A percentile compares a stretch with the other conserved stretches of the same genome.
phyloP scores from a whole-genome alignment of 2,329 filamentous ascomycete species.

The Apiospora malaysiana region DNA sequence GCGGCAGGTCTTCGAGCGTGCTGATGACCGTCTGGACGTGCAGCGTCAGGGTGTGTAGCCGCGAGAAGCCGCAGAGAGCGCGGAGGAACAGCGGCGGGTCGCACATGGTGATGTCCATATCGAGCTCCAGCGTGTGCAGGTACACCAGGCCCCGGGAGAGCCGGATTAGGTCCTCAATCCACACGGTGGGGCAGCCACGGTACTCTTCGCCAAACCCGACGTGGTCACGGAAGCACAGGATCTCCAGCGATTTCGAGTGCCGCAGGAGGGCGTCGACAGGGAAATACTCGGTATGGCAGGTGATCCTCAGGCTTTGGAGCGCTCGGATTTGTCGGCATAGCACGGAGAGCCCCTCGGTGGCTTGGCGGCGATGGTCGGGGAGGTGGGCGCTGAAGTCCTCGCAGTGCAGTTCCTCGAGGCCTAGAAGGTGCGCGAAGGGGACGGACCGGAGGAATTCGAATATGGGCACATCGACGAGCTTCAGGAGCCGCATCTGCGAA shows the following conservation, averaged over 20 bases:
- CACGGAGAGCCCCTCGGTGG: constrained; percentile 45
- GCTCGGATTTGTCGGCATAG: constrained; percentile 47
- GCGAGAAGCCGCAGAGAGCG: constrained; percentile 46
- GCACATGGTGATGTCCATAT: constrained; percentile 49
- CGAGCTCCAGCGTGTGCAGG: constrained; percentile 51
- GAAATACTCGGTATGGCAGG: constrained; percentile 49
- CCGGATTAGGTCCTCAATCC: constrained; percentile 38
- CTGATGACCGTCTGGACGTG: constrained; percentile 52
- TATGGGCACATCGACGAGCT: constrained; percentile 51
- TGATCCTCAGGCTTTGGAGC: constrained; percentile 47
- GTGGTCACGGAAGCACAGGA: constrained; percentile 52
- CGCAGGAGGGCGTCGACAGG: constrained; percentile 45
- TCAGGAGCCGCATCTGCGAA: constrained; percentile 47
- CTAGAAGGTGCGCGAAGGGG: constrained; percentile 42
- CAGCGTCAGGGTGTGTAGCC: constrained; percentile 47
- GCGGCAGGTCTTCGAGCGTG: constrained; percentile 37
- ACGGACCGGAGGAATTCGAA: constrained; percentile 52
- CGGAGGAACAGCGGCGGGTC: constrained; percentile 45
- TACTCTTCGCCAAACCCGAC: constrained; percentile 51
- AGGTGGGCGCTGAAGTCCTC: constrained; percentile 53
- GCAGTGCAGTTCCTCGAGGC: constrained; percentile 45
- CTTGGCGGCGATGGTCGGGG: constrained; percentile 44
- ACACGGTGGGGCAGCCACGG: constrained; percentile 49
- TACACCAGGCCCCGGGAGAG: constrained; percentile 41
- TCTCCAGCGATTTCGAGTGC: constrained; percentile 46